Conservation (phyloP, 73 alveolate species). For the Breviolum minutum region DNA sequence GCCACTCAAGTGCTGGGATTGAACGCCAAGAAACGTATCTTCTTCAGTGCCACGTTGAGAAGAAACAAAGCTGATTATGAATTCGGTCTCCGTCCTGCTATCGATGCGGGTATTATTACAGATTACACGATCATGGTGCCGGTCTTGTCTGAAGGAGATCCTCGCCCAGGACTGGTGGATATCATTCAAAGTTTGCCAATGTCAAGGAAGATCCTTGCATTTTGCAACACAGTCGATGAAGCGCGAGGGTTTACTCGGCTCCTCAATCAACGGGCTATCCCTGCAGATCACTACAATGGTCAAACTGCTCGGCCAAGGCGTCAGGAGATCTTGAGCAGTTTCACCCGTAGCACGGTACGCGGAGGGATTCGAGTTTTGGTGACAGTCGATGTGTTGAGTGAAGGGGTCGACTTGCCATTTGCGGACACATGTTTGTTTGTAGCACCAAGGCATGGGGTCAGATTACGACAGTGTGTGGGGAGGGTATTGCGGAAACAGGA, state of each 20-base stretch:
- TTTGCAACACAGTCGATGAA: constrained; percentile 36
- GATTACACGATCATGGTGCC: constrained; percentile 47
- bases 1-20: constrained; percentile 13
- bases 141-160: constrained; percentile 1
- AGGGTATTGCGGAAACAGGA: constrained; percentile 13
- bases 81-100: constrained; percentile 19
- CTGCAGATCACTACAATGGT: constrained; percentile 17
- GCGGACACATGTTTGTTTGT: constrained; percentile 32
- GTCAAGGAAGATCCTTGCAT: constrained; percentile 15
- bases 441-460: neutral
- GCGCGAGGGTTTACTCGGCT: neutral
- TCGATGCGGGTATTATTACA: neutral
- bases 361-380: constrained; percentile 32
- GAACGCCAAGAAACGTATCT: neutral
- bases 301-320: neutral
- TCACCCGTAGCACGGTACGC: neutral
- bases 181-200: neutral
- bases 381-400: constrained; percentile 29
- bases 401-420: constrained; percentile 17
- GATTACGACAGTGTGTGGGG: constrained; percentile 36
- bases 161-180: neutral
- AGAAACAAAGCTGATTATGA: neutral
- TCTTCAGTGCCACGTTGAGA: constrained; percentile 12
- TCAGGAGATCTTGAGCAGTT: neutral
- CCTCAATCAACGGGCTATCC: neutral